Conservation (phyloP, 257 asterid species). For the Thymus quinquecostatus region DNA sequence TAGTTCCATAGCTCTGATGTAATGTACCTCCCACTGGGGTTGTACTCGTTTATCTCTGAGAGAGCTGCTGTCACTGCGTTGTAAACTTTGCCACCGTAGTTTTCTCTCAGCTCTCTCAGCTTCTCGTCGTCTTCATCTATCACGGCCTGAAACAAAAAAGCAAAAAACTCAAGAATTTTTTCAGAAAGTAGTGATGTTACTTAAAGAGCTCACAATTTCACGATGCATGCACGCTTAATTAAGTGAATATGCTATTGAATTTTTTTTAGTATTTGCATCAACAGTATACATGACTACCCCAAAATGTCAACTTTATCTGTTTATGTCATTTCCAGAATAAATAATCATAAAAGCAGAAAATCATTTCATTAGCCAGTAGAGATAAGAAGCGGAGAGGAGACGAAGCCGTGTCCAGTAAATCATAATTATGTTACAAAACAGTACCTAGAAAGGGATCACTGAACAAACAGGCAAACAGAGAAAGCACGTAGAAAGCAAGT, state of each 20-base stretch:
- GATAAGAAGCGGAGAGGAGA: constrained; percentile 16
- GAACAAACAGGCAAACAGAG: neutral
- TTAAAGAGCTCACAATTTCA: no score
- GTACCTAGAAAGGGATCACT: neutral
- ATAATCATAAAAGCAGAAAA: no score
- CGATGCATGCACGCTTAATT: no score
- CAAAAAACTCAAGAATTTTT: neutral
- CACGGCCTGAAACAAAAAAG: constrained; percentile 45
- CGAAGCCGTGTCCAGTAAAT: neutral
- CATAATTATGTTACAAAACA: no score
- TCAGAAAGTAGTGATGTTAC: neutral
- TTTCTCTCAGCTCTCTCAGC: constrained; percentile 65
- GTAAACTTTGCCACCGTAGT: constrained; percentile 55
- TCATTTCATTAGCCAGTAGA: no score
- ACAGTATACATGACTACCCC: no score
- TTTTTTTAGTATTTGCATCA: no score
- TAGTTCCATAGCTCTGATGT: constrained; percentile 86
- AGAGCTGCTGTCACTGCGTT: constrained; percentile 68
- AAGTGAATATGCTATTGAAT: no score
- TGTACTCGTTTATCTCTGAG: constrained; percentile 74
- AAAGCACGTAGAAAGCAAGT: constrained; percentile 1
- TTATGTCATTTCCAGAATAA: no score
- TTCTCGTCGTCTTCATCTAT: constrained; percentile 70
- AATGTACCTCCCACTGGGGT: constrained; percentile 80
- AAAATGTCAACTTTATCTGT: no score